phyloP scores from a whole-genome alignment of 2,329 filamentous ascomycete species.

The Claviceps paspali region DNA sequence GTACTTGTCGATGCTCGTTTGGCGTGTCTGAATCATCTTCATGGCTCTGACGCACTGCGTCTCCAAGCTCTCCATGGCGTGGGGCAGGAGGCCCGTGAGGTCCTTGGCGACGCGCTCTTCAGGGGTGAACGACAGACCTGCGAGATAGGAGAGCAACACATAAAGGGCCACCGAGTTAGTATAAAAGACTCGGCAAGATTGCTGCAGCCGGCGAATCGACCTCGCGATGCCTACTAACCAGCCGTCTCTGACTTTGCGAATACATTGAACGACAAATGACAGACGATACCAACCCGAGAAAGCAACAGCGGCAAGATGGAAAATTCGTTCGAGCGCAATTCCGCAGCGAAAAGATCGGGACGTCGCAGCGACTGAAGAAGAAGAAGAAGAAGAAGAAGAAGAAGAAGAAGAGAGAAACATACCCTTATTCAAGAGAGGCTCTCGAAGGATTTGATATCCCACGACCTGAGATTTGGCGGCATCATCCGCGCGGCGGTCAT shows the following conservation, averaged over 20 bases:
- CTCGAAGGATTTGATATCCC: slow-evolving; percentile 45
- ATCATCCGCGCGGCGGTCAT: slow-evolving; percentile 38
- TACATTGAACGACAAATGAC: neutral
- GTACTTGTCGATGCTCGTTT: slow-evolving; percentile 66
- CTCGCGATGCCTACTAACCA: neutral
- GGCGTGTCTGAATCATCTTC: slow-evolving; percentile 56
- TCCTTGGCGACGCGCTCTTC: slow-evolving; percentile 49
- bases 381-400: too few relatives aligned
- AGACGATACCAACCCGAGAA: slow-evolving; percentile 1
- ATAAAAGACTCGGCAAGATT: neutral
- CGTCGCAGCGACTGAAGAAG: too few relatives aligned
- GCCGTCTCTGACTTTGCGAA: neutral
- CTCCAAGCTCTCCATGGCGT: slow-evolving; percentile 44
- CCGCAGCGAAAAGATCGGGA: neutral
- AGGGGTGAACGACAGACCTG: slow-evolving; percentile 49
- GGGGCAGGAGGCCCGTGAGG: slow-evolving; percentile 49
- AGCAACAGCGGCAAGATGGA: too few relatives aligned
- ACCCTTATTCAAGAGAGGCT: slow-evolving; percentile 55
- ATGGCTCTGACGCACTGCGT: slow-evolving; percentile 52
- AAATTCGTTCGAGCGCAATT: too few relatives aligned
- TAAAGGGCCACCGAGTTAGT: neutral
- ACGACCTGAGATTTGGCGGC: slow-evolving; percentile 33
- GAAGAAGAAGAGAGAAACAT: slow-evolving; percentile 13
- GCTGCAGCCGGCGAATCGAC: neutral
- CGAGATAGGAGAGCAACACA: neutral